Percentiles rank a stretch among this genome's conserved stretches.
Evolutionary conservation across 176 grass and related monocot species (phyloP).

Genomic region (Lolium multiflorum): DNA sequence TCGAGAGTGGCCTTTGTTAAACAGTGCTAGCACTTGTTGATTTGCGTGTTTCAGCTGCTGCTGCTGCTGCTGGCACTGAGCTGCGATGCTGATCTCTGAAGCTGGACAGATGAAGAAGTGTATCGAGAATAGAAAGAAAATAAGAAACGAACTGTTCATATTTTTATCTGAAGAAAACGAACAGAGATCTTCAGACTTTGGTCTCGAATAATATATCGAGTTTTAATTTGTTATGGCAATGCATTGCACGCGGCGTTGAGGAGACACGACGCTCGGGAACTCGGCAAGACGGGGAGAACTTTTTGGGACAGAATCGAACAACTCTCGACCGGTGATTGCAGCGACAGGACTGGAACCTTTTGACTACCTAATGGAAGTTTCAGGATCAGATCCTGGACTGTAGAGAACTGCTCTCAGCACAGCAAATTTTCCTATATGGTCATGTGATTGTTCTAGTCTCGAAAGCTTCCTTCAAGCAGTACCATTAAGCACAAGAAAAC

Average conservation of each 20-base stretch:
- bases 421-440: not conserved
- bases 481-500: not conserved
- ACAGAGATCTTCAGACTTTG: not conserved
- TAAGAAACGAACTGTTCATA: not conserved
- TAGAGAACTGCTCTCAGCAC: not conserved
- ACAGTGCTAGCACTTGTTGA: not conserved
- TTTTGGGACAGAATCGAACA: not conserved
- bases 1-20: conserved; percentile 13
- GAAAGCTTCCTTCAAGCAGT: not conserved
- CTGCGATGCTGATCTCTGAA: conserved; percentile 31
- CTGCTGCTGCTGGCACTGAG: conserved; percentile 35
- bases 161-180: not conserved
- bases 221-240: conserved; percentile 15
- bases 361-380: conserved; percentile 39
- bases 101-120: not conserved
- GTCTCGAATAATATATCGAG: not conserved
- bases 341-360: conserved; percentile 19
- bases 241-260: conserved; percentile 1
- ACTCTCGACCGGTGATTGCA: conserved; percentile 26
- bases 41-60: conserved; percentile 34
- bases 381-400: conserved; percentile 23
- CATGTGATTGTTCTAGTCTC: not conserved
- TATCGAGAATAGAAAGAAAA: not conserved
- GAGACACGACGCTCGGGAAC: conserved; percentile 17
- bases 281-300: conserved; percentile 19